These are phyloP conservation scores for Scedosporium dehoogii DNA, from an alignment of 2,329 filamentous ascomycete genomes.

Conservation along the genomic window DNA sequence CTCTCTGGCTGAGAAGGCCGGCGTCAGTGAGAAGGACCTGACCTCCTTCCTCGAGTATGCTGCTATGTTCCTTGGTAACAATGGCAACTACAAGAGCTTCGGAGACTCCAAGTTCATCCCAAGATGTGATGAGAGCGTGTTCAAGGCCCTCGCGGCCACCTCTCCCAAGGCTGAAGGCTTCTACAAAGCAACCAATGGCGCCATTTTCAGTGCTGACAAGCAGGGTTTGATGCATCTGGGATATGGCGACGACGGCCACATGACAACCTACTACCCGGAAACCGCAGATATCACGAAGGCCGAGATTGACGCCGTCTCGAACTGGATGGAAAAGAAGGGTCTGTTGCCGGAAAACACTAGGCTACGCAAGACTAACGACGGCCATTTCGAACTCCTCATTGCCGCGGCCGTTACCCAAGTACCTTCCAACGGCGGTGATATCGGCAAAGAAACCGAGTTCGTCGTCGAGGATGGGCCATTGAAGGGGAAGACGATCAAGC, in stretches of 20 bases:
- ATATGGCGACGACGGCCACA: conserved; percentile 63
- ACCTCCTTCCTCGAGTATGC: conserved; percentile 66
- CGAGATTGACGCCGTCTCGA: conserved; percentile 64
- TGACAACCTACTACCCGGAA: conserved; percentile 76
- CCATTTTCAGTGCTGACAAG: conserved; percentile 59
- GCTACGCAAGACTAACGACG: conserved; percentile 54
- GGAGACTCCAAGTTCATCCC: conserved; percentile 80
- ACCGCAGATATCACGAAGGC: conserved; percentile 63
- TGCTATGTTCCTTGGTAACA: conserved; percentile 69
- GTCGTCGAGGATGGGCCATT: conserved; percentile 48
- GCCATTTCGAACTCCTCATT: conserved; percentile 63
- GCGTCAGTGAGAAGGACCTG: conserved; percentile 53
- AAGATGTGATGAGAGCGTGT: conserved; percentile 51
- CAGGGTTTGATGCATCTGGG: conserved; percentile 64
- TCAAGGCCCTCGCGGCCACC: conserved; percentile 54
- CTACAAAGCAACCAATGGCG: conserved; percentile 59
- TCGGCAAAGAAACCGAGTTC: conserved; percentile 55
- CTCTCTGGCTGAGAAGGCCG: conserved; percentile 52
- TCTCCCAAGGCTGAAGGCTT: conserved; percentile 50
- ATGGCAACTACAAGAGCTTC: conserved; percentile 80
- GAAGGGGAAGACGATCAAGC: conserved; percentile 56
- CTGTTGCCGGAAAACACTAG: conserved; percentile 70
- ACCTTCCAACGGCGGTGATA: conserved; percentile 55
- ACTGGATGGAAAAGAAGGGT: conserved; percentile 62
- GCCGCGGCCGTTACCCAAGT: conserved; percentile 54